Base-by-base conservation (phyloP, 2,329 filamentous ascomycete genomes). In the Exophiala spinifera region DNA sequence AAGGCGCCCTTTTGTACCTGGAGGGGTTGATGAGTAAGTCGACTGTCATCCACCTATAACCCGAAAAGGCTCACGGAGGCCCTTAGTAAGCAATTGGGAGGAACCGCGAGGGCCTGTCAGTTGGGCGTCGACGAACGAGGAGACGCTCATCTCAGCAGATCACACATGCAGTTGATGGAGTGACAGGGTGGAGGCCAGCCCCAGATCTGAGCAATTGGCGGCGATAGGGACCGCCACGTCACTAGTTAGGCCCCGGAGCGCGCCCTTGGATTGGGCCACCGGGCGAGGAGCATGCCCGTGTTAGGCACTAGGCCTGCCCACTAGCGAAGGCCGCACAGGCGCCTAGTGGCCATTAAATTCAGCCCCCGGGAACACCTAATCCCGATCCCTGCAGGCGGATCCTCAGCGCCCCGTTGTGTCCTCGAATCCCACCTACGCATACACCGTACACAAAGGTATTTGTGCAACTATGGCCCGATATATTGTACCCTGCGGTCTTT, bases 61-160 rank as follows among this genome's bases (percentile, higher is more conserved):
- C 42, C 14, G 3, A 44, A 44, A 44, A 10, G 42, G 42, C 19
- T 14, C 15, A 21, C 5, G 42, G 20, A 44, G 4, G 19, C n/a
- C 20, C 42, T 44, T 44, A 44, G 42, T 44, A 20, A 44, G 20
- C 1, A 8, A 44, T 14, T 11, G n/a, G n/a, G 42, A 15, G 42
- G 42, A n/a, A 28, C 14, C 10, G n/a, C 14, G 42, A 15, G 42
- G 42, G 21, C 6, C 25, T 31, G 25, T 10, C n/a, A 23, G 42
- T 13, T 14, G 17, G 3, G n/a, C 3, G 42, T 44, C 28, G 42
- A 21, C n/a, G 20, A 15, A 25, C 19, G n/a, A 15, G 42, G 8
- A 15, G 20, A 23, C 28, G 42, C 20, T 44, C 19, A 44, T 23
- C 42, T 44, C 42, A 44, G 42, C 42, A 44, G 42, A 44, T 44